These are phyloP conservation scores for Penicillium soppii DNA, from an alignment of 495 filamentous ascomycete genomes.

Conservation along the genomic window DNA sequence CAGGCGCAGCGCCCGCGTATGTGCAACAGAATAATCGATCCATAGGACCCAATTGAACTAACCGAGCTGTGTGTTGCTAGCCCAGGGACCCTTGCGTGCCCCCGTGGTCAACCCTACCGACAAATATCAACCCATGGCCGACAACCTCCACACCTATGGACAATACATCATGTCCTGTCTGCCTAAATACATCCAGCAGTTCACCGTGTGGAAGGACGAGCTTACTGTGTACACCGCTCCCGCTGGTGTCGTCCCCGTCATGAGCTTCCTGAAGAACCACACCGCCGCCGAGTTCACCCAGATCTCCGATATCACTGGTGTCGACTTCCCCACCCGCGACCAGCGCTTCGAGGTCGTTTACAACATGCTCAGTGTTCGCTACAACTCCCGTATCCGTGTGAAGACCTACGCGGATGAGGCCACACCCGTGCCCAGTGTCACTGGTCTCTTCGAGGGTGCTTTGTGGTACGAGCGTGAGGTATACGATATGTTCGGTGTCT, in stretches of 20 bases:
- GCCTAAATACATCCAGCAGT: constrained; percentile 98
- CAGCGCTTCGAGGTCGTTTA: constrained; percentile 98
- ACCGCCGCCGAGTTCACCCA: constrained; percentile 96
- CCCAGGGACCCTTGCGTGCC: constrained; percentile 63
- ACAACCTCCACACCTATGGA: constrained; percentile 87
- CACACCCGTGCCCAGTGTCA: constrained; percentile 88
- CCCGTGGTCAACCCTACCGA: constrained; percentile 90
- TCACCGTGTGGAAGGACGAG: constrained; percentile 99
- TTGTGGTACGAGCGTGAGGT: constrained; percentile 99
- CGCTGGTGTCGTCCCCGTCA: constrained; percentile 81
- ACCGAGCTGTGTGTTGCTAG: constrained; percentile 29
- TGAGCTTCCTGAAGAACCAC: constrained; percentile 96
- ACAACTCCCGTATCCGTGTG: constrained; percentile 94
- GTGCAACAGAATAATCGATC: constrained; percentile 25
- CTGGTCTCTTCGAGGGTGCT: constrained; percentile 84
- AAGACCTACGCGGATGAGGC: constrained; percentile 99
- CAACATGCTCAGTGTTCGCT: constrained; percentile 90
- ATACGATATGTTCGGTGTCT: constrained; percentile 96
- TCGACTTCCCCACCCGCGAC: constrained; percentile 92
- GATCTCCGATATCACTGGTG: constrained; percentile 85
- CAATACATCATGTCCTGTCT: constrained; percentile 95
- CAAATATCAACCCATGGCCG: constrained; percentile 82
- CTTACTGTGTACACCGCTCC: constrained; percentile 91
- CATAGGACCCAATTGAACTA: constrained; percentile 15
- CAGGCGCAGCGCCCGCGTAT: constrained; percentile 61